These are phyloP conservation scores for Calonectria pseudoturangicola DNA, from an alignment of 2,329 filamentous ascomycete species.

Conservation along the genomic window DNA sequence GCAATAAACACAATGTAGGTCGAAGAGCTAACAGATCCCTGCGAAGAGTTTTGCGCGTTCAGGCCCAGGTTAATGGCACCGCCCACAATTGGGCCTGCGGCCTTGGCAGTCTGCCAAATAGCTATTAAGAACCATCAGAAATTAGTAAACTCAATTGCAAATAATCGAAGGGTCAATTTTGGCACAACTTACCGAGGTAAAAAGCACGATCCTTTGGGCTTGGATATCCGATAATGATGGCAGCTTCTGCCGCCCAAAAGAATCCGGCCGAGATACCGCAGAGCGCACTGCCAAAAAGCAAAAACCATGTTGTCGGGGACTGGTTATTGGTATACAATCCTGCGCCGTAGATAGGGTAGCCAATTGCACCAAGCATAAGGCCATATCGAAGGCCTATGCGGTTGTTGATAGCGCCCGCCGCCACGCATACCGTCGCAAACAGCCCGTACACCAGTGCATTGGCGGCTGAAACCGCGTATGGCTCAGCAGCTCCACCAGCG, in stretches of 20 bases:
- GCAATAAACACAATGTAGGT: conserved; percentile 11
- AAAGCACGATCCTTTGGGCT: conserved; percentile 6
- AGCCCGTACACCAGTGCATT: conserved; percentile 8
- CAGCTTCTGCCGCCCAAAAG: conserved; percentile 9
- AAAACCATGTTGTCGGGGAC: conserved; percentile 13
- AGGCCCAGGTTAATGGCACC: conserved; percentile 15
- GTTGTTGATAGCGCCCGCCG: conserved; percentile 15
- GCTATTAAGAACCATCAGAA: neutral
- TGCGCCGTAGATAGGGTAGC: conserved; percentile 4
- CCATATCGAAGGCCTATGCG: conserved; percentile 11
- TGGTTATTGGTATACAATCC: conserved; percentile 19
- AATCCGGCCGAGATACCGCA: conserved; percentile 11
- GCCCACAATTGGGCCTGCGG: conserved; percentile 5
- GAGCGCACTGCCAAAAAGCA: conserved; percentile 12
- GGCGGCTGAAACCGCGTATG: conserved; percentile 66
- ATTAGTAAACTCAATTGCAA: neutral
- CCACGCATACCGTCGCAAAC: conserved; percentile 8
- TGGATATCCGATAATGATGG: conserved; percentile 17
- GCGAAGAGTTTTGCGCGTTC: conserved; percentile 11
- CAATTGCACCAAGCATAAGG: neutral
- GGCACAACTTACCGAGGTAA: conserved; percentile 2
- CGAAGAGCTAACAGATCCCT: neutral
- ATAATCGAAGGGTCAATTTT: neutral
- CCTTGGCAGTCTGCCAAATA: conserved; percentile 17
- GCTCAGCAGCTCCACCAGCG: conserved; percentile 72